Base-by-base conservation (phyloP, 1,284 basidiomycete genomes). In the Boletus smithii region DNA sequence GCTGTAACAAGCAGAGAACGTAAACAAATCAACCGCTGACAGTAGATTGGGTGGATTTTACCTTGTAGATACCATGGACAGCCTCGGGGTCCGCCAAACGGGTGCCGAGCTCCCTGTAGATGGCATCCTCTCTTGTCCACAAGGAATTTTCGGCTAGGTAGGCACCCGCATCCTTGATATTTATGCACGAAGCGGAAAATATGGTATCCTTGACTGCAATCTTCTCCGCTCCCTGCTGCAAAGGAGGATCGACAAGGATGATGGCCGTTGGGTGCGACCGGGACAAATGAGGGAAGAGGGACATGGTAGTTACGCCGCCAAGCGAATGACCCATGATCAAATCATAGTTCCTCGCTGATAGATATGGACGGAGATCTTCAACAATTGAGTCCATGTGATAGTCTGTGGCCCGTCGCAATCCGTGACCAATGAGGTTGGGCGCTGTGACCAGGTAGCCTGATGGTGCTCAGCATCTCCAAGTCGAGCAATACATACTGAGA, bases 381-480 rank as follows among this genome's bases (percentile, higher is more conserved):
- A 43, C 44, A 5, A 57, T 39, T 3, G 42, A 51, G 29, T 44
- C 23, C 27, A 41, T 31, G 14, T 30, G 29, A 26, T 61, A 56
- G 30, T 59, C 53, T 26, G 33, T 14, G 16, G 53, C 36, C 22
- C 29, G 20, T 13, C 56, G 53, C 17, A 34, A 37, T 33, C 49
- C 56, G 17, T 58, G 58, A 18, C 58, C 56, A 16, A 58, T 39
- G 30, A 60, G 49, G n/a, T 56, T 48, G 2, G 56, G 59, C 8
- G 49, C 59, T 22, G 38, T 53, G 11, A 56, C 59, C 8, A 53
- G 32, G 34, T 45, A 58, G n/a, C 58, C 58, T 60, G 30, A 11
- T 4, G 20, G 23, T 30, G n/a, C 14, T 44, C n/a, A 55, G 48
- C 29, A 48, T 14, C 29, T 30, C 11, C 24, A 20, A 18, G 17